Evolutionary conservation across 148 eudicot genomes (phyloP).

Genomic region (Pharnaceum exiguum): DNA sequence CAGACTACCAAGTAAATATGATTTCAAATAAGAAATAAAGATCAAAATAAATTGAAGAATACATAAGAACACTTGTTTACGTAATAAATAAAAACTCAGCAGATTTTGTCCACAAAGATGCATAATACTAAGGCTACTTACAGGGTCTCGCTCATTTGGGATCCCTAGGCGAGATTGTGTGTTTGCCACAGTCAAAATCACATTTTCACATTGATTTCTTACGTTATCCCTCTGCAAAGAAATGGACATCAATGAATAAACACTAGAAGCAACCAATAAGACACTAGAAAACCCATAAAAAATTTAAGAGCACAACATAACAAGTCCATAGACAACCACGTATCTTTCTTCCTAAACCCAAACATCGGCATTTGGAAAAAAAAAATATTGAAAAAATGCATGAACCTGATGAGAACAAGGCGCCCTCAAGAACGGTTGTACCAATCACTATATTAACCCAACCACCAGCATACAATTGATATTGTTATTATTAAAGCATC

Average conservation of each 20-base stretch:
- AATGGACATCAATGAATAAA: neutral
- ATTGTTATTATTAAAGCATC: too few relatives aligned
- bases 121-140: constrained; percentile 32
- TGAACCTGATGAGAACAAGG: too few relatives aligned
- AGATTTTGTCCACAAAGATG: neutral
- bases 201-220: constrained; percentile 97
- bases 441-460: too few relatives aligned
- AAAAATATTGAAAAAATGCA: too few relatives aligned
- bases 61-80: neutral
- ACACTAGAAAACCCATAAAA: neutral
- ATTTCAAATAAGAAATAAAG: too few relatives aligned
- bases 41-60: neutral
- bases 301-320: neutral
- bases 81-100: neutral
- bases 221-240: constrained; percentile 81
- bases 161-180: constrained; percentile 81
- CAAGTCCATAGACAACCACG: too few relatives aligned
- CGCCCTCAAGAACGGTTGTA: too few relatives aligned
- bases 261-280: too few relatives aligned
- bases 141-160: constrained; percentile 71
- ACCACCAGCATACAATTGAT: too few relatives aligned
- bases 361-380: too few relatives aligned
- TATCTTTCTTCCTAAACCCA: too few relatives aligned
- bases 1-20: too few relatives aligned
- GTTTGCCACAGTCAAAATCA: constrained; percentile 75